Percentiles rank a stretch among this genome's conserved stretches.
Conservation (phyloP, 345 rosid genomes). For the Lepidium aucheri region DNA sequence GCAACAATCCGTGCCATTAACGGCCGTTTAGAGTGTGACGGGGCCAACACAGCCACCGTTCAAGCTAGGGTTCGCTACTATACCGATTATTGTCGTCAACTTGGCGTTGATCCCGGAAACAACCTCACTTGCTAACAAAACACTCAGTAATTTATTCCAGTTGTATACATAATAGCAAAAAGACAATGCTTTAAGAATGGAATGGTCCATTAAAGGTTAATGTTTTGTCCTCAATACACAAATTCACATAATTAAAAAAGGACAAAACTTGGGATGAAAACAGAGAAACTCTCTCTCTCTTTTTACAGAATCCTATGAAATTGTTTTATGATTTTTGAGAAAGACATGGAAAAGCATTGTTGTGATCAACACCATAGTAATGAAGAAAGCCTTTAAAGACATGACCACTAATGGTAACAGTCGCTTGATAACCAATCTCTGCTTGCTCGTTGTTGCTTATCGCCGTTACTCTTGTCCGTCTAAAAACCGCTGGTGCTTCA, state of each 20-base stretch:
- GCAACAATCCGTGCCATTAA: slow-evolving; percentile 61
- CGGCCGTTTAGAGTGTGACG: slow-evolving; percentile 47
- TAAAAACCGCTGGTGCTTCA: slow-evolving; percentile 82
- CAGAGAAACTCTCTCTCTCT: neutral
- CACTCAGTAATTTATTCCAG: neutral
- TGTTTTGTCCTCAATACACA: neutral
- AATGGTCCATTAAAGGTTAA: neutral
- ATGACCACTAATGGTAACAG: slow-evolving; percentile 75
- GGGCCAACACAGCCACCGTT: slow-evolving; percentile 32
- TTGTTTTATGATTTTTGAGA: slow-evolving; percentile 6
- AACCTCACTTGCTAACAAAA: slow-evolving; percentile 49
- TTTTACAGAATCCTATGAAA: neutral
- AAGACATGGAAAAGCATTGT: slow-evolving; percentile 31
- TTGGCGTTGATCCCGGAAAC: slow-evolving; percentile 47
- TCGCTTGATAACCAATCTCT: slow-evolving; percentile 82
- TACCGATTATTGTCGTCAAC: slow-evolving; percentile 37
- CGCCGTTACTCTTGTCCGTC: slow-evolving; percentile 70
- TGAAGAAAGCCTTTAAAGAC: slow-evolving; percentile 81
- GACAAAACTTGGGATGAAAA: neutral
- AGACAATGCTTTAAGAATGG: neutral
- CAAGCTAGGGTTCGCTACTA: slow-evolving; percentile 42
- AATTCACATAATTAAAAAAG: neutral
- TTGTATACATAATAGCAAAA: neutral
- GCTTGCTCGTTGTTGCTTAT: slow-evolving; percentile 47
- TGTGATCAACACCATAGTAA: slow-evolving; percentile 54